Base-by-base conservation (phyloP, 139 green algal genomes). In the Chlorella sp. region DNA sequence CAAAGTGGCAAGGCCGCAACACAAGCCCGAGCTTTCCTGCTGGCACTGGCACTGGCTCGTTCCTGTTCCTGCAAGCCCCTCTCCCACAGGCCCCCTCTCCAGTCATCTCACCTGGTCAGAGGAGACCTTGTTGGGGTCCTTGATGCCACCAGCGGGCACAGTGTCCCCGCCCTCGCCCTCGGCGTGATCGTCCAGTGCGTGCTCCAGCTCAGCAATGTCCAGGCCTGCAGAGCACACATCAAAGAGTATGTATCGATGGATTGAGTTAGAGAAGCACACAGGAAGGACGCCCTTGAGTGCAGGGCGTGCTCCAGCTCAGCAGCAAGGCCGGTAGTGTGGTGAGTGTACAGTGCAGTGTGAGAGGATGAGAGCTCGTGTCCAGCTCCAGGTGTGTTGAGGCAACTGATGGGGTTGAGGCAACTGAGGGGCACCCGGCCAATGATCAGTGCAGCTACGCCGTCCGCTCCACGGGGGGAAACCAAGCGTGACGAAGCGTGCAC, bases 181-280 rank as follows among this genome's bases (percentile, higher is more conserved):
- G 2, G 63, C 71, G 62, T 80, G 66, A 0, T 81, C 74, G 2
- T 83, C 70, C 3, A 78, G 77, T 17, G 17, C 42, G 27, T 86
- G 77, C 66, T 83, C 83, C 60, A 93, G 72, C 74, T 85, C 73
- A 6, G 76, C 71, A 32, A 94, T 88, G 71, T 83, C 69, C 3
- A 84, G 64, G 1, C 85, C 77, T 55, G 42, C 10, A 10, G 17
- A 17, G 42, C 42, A 55, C 42, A 55, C 42, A 55, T 55, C 10
- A 14, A 55, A 14, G 14, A 24, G 6, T 14, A 55, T 55, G 42
- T 55, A 14, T 55, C 10, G 42, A 6, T 55, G 10, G 14, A 24
- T 55, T n/a, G n/a, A n/a, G n/a, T n/a, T n/a, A n/a, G 4, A 31
- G 55, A 6, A 31, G 24, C 20, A n/a, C 4, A 20, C 55, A 63